Base-by-base conservation (phyloP, 2,329 filamentous ascomycete species). In the Plenodomus lindquistii region DNA sequence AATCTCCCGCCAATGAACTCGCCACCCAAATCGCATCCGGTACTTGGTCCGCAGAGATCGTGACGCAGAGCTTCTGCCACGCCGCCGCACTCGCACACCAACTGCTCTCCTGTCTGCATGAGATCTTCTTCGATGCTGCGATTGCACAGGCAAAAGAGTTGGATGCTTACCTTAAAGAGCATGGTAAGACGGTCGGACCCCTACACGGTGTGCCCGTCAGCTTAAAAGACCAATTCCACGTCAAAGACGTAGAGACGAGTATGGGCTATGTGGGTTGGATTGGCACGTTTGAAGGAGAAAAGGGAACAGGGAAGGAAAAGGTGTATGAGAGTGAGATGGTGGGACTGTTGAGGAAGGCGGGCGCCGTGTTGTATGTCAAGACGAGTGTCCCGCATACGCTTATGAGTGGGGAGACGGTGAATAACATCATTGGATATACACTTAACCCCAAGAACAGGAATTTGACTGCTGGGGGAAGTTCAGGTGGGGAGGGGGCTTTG, bases 231-330 rank as follows among this genome's bases (percentile, higher is more conserved):
- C 77, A 79, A 38, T 79, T 79, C 56, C 77, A 79, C 36, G 74
- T 79, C 52, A 74, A 73, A 37, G 73, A 63, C 34, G 73, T 77
- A 2, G 76, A 78, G 29, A 78, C 75, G 1, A 66, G 63, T 2
- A 77, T 86, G 83, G 84, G 83, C 7, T 87, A 86, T 54, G 75
- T 85, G 9, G 83, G 84, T 13, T 86, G 83, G 83, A 81, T 86
- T 10, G 80, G 77, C 5, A 86, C 81, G 0, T 86, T 85, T 57
- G 73, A 86, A 67, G 84, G 83, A 22, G 73, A 77, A 41, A 78
- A 75, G 21, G 75, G 72, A 1, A 81, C 72, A 44, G 81, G 72
- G 19, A 81, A 74, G 67, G 82, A 77, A 63, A 77, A 69, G 59
- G 72, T 75, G 1, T 80, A 78, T 40, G 84, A 87, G 59, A 84